Base-by-base conservation (phyloP, 2,329 filamentous ascomycete genomes). In the Alternaria sp. region DNA sequence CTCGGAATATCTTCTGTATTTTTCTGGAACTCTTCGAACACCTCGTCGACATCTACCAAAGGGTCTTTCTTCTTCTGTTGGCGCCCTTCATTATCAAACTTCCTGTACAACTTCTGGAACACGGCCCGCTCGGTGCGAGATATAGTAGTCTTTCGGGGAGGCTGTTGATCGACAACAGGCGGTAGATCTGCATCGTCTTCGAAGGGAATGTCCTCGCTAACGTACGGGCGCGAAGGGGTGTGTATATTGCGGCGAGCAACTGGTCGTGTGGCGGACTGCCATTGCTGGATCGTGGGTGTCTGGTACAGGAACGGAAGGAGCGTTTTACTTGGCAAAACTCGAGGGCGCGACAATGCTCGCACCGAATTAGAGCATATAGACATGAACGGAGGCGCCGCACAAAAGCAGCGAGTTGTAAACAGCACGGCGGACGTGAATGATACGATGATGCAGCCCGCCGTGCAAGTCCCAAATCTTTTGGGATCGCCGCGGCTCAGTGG, bases 241-340 rank as follows among this genome's bases (percentile, higher is more conserved):
- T 69, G 66, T 19, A 70, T 63, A 40, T 64, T 69, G 60, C 74
- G 75, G 32, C 67, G 71, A 36, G 66, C 61, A 57, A 66, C 62
- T 55, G 64, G 61, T 49, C 65, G 68, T 46, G 65, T 63, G 43
- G 58, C 49, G 54, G 65, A 57, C 30, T 67, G 69, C 62, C 80
- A 74, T 68, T 80, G 78, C 61, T 83, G 80, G 30, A 90, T 84
- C 0, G 91, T 92, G 62, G 86, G 83, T 6, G 91, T 93, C 68
- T 91, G 89, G 74, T 93, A 93, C 7, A 93, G 83, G 61, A 93
- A 93, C 0, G 90, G 89, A 5, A 89, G 80, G 13, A 88, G 78
- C 7, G 86, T 85, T 61, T 70, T 75, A 7, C 70, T 49, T 13
- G 64, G 56, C 83, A 54, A 64, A 63, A 57, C 64, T 58, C 59